Conservation (phyloP, 1,139 yeast genomes). For the Lodderomyces beijingensis region DNA sequence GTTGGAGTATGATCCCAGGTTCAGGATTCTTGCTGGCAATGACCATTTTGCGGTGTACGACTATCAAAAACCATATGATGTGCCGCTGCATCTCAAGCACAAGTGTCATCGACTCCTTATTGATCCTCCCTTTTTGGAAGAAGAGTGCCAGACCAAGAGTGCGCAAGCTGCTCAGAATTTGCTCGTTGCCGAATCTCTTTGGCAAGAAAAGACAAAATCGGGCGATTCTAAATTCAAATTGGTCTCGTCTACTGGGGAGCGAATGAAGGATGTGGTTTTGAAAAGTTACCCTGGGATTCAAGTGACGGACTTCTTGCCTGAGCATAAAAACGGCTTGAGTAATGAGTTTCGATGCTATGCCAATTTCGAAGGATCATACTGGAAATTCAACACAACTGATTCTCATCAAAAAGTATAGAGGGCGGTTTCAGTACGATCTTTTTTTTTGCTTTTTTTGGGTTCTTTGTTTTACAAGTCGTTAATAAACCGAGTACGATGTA, state of each 20-base stretch:
- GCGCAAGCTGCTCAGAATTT: constrained; percentile 65
- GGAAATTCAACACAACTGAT: constrained; percentile 29
- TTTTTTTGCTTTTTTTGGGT: not conserved
- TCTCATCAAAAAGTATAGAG: too few species aligned
- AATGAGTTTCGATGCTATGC: constrained; percentile 89
- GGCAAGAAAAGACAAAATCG: constrained; percentile 22
- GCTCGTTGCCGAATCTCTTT: constrained; percentile 36
- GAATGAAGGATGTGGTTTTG: constrained; percentile 62
- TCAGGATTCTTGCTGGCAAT: constrained; percentile 65
- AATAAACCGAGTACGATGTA: too few species aligned
- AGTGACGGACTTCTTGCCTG: constrained; percentile 67
- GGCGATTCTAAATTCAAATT: constrained; percentile 49
- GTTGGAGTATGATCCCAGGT: constrained; percentile 74
- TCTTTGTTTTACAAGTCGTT: not conserved
- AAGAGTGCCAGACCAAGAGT: constrained; percentile 75
- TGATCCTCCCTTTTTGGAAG: constrained; percentile 86
- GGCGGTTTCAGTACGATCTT: too few species aligned
- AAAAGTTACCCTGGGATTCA: constrained; percentile 60
- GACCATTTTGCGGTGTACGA: constrained; percentile 70
- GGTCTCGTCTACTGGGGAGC: constrained; percentile 81
- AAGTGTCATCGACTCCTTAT: constrained; percentile 71
- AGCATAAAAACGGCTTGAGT: constrained; percentile 79
- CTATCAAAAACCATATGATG: constrained; percentile 60
- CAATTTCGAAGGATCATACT: constrained; percentile 49
- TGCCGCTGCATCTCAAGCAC: constrained; percentile 55